A percentile compares a stretch with the other conserved stretches of the same genome.
Conservation (phyloP, 2,329 filamentous ascomycete genomes). For the Sphaerulina vaccinii region DNA sequence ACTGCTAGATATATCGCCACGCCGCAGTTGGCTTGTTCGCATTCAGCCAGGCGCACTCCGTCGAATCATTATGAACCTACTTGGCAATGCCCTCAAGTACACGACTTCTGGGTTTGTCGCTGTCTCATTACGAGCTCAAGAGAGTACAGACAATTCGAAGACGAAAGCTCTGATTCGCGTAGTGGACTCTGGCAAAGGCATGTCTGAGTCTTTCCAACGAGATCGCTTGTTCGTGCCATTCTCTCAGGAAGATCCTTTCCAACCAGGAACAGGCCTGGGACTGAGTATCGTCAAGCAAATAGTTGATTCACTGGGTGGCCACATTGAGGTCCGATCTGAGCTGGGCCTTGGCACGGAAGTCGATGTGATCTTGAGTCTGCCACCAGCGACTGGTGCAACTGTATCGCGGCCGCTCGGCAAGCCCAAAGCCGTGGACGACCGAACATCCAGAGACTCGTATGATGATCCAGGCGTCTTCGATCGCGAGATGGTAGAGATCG, state of each 20-base stretch:
- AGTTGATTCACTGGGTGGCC: constrained; percentile 59
- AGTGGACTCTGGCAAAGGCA: constrained; percentile 38
- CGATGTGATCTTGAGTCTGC: constrained; percentile 23
- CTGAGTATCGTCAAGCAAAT: constrained; percentile 47
- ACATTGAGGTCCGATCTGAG: constrained; percentile 56
- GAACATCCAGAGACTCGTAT: not conserved
- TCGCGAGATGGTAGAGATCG: constrained; percentile 16
- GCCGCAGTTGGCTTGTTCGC: constrained; percentile 44
- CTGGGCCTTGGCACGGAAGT: constrained; percentile 35
- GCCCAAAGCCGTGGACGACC: not conserved
- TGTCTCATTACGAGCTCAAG: constrained; percentile 37
- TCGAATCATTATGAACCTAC: constrained; percentile 48
- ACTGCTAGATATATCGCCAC: constrained; percentile 45
- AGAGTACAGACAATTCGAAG: constrained; percentile 21
- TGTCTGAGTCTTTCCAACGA: constrained; percentile 33
- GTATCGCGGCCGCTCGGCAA: not conserved
- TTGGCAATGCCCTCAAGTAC: constrained; percentile 52
- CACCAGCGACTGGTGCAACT: constrained; percentile 13
- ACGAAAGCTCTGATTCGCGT: constrained; percentile 24
- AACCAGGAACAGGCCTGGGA: constrained; percentile 38
- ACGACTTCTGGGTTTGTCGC: constrained; percentile 44
- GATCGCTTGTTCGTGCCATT: constrained; percentile 38
- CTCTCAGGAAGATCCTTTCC: constrained; percentile 36
- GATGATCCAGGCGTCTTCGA: constrained; percentile 6
- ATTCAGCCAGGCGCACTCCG: constrained; percentile 49